phyloP scores from a whole-genome alignment of 2,329 filamentous ascomycete species.

The Fusarium brachygibbosum region DNA sequence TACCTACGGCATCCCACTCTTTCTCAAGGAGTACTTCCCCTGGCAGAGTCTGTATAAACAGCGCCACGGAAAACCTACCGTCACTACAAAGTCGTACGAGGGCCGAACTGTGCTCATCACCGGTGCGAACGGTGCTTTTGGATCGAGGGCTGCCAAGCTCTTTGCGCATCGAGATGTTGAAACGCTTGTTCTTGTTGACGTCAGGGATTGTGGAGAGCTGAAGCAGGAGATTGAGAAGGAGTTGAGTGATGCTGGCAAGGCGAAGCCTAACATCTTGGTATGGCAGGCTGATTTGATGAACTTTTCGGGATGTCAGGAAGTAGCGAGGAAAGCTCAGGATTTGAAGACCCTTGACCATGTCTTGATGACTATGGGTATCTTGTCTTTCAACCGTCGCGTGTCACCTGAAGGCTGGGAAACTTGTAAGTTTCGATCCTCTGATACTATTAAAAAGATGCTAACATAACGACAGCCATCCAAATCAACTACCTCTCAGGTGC shows the following conservation, averaged over 20 bases:
- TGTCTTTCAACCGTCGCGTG: conserved; percentile 53
- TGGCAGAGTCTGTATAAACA: conserved; percentile 52
- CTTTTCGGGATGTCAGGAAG: conserved; percentile 52
- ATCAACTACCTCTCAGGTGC: conserved; percentile 56
- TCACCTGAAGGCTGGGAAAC: conserved; percentile 58
- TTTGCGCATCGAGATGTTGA: conserved; percentile 53
- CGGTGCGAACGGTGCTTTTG: conserved; percentile 55
- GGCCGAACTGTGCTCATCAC: conserved; percentile 55
- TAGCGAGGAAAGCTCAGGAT: conserved; percentile 48
- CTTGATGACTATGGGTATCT: conserved; percentile 55
- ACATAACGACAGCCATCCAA: conserved; percentile 49
- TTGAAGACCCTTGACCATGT: conserved; percentile 54
- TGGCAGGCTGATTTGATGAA: conserved; percentile 57
- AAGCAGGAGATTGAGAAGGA: conserved; percentile 54
- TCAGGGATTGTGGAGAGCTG: conserved; percentile 52
- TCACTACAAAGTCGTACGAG: conserved; percentile 54
- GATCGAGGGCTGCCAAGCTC: conserved; percentile 54
- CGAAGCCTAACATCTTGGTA: conserved; percentile 52
- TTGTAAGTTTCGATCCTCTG: conserved; percentile 40
- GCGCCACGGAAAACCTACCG: conserved; percentile 52
- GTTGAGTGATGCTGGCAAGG: conserved; percentile 43
- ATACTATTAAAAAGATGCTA: fast-evolving
- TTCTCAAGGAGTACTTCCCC: conserved; percentile 55
- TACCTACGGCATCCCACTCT: conserved; percentile 50
- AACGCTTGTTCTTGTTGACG: conserved; percentile 55